A percentile compares a stretch with the other conserved stretches of the same genome.
Evolutionary conservation across 108 stramenopile genomes (phyloP).

Genomic region (Phaeodactylum tricornutum): DNA sequence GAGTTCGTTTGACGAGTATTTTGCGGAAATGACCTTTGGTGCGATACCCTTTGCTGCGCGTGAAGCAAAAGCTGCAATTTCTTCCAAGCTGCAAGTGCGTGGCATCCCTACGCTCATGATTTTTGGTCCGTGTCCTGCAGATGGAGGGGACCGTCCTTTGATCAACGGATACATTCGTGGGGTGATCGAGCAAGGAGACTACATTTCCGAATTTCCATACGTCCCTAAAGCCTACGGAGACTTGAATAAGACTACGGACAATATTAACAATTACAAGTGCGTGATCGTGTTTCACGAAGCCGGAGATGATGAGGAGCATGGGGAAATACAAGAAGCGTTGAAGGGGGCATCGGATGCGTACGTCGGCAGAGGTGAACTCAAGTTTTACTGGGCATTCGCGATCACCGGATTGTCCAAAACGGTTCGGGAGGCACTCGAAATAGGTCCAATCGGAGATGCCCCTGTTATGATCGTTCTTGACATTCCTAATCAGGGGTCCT

Average conservation of each 20-base stretch:
- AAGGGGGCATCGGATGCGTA: slow-evolving; percentile 32
- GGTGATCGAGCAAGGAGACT: slow-evolving; percentile 36
- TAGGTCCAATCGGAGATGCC: slow-evolving; percentile 11
- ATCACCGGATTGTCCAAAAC: slow-evolving; percentile 19
- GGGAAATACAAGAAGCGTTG: slow-evolving; percentile 34
- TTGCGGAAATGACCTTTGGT: slow-evolving; percentile 43
- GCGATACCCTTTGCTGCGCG: slow-evolving; percentile 52
- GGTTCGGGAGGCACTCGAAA: slow-evolving; percentile 27
- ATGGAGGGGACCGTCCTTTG: slow-evolving; percentile 32
- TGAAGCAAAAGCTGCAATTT: slow-evolving; percentile 31
- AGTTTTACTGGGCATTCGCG: slow-evolving; percentile 36
- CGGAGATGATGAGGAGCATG: slow-evolving; percentile 51
- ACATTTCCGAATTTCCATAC: slow-evolving; percentile 55
- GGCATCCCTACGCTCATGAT: slow-evolving; percentile 56
- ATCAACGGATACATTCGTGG: slow-evolving; percentile 42
- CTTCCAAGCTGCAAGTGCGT: slow-evolving; percentile 29
- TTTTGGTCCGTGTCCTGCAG: slow-evolving; percentile 24
- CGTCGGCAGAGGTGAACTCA: slow-evolving; percentile 25
- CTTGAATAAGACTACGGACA: slow-evolving; percentile 36
- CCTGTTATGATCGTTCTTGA: slow-evolving; percentile 47
- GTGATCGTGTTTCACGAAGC: slow-evolving; percentile 49
- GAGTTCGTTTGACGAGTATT: slow-evolving; percentile 38
- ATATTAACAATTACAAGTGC: slow-evolving; percentile 44
- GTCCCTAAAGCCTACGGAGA: slow-evolving; percentile 52
- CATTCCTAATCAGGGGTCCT: slow-evolving; percentile 49